Evolutionary conservation across 1,284 basidiomycete species (phyloP), one percentile per base, ranked within the genome.

Genomic region (Ustilago cynodontis): DNA sequence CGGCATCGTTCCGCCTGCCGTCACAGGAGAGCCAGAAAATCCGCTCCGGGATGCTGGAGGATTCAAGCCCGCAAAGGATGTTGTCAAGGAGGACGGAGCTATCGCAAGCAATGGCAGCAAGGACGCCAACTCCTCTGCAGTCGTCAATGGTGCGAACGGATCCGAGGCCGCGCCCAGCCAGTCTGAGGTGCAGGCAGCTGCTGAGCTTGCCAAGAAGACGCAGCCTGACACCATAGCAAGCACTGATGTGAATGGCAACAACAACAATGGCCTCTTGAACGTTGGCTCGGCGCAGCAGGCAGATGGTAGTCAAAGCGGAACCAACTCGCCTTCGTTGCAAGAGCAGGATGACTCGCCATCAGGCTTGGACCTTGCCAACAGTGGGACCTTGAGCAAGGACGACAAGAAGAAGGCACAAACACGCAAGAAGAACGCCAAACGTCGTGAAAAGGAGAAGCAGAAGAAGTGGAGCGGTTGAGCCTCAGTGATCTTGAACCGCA

Each of bases 381-480:
- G 64, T 60, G 67, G 60, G 10, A 69, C 69, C 1, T 39, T 65
- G 59, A 69, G 60, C 59, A 65, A 65, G 55, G 70, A 65, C n/a
- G 73, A 71, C 47, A 77, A 72, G 53, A 77, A 72, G 63, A 65
- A 61, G 47, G 51, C 56, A 14, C 69, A 71, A 45, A 77, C 59
- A 7, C 67, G 69, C 45, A 77, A 77, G 65, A 77, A 74, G 74
- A 72, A 74, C 39, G 68, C 65, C 20, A 70, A 79, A 49, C 65
- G 66, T 5, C 62, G 66, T 7, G 69, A 79, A 56, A 73, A 71
- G 66, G 65, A 78, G 74, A 69, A 49, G 43, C 63, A 65, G 59
- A 65, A 70, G 22, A 71, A 69, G 68, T 55, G 63, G 20, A 69
- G 55, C 24, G 59, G 53, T 0, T 63, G n/a, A 33, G 28, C 31